Evolutionary conservation across 345 rosid genomes (phyloP), one percentile per base, ranked within the genome.

Genomic region (Salix caprea): DNA sequence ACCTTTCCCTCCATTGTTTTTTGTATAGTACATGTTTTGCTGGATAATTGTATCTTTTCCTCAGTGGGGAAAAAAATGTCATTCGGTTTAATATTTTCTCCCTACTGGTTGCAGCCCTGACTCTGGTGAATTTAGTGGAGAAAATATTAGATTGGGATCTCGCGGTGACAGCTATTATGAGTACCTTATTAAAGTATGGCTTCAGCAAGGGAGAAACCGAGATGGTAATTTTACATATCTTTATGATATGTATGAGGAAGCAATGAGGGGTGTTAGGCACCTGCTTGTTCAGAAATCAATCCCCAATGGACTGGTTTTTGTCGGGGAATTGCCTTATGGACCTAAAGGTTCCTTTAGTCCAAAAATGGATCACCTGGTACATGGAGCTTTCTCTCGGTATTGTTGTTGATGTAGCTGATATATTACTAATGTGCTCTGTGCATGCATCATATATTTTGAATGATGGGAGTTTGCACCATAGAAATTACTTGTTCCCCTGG

Each of bases 291-390:
- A 82, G 77, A 96, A 87, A 84, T 89, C 99, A 66, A 74, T 90
- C 75, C 99, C 98, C 69, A 92, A 87, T 58, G 91, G 92, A 72
- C 87, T 96, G 75, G 88, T 88, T 80, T 96, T 96, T 82, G 97
- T 93, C 24, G 98, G 99, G 78, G 99, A 96, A 88, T 86, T 93
- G 86, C 99, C 99, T 67, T 81, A 78, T 24, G 99, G 99, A 44
- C 15, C 86, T 2, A 83, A 86, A n/a, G 97, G 98, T 81, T 79
- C 82, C 39, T 92, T 92, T 81, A 93, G 94, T 83, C 93, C 99
- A n/a, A 96, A 96, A 85, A 96, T 96, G 99, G 99, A 96, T 84
- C 99, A 93, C 84, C 87, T 96, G 95, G 99, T 93, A 90, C 78
- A 94, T 74, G 68, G 39, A 71, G 50, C 73, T 78, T 72, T 24